Evolutionary conservation across 129 eudicot genomes (phyloP).

Genomic region (Pseudognaphalium luteoalbum): DNA sequence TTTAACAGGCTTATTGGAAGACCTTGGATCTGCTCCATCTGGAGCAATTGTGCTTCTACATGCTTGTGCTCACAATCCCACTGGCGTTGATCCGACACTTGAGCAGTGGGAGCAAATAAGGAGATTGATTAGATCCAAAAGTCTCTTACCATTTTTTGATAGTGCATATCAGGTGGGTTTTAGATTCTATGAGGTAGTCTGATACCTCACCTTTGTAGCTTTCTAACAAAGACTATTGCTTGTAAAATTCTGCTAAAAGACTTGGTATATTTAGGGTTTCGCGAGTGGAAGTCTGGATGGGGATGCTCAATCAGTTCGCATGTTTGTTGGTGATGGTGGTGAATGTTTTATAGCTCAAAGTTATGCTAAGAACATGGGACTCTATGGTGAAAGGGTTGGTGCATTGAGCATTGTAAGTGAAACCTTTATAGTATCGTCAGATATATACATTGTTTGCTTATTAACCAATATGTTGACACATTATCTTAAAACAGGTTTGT

Average conservation of each 20-base stretch:
- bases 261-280: slow-evolving; percentile 58
- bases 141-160: slow-evolving; percentile 83
- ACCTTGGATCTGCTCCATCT: slow-evolving; percentile 89
- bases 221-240: slow-evolving; percentile 9
- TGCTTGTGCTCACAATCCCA: slow-evolving; percentile 99
- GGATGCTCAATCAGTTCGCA: slow-evolving; percentile 87
- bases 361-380: slow-evolving; percentile 93
- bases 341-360: slow-evolving; percentile 93
- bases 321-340: slow-evolving; percentile 92
- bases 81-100: slow-evolving; percentile 93
- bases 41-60: slow-evolving; percentile 95
- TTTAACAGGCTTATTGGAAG: slow-evolving; percentile 73
- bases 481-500: slow-evolving; percentile 59
- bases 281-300: slow-evolving; percentile 88
- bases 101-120: slow-evolving; percentile 92
- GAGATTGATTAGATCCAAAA: slow-evolving; percentile 72
- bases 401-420: slow-evolving; percentile 86
- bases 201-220: not conserved
- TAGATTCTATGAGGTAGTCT: not conserved
- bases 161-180: slow-evolving; percentile 89
- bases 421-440: not conserved
- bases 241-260: not conserved
- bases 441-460: not conserved
- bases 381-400: slow-evolving; percentile 96
- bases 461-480: not conserved